Evolutionary conservation across 345 rosid species (phyloP).

Genomic region (Punica granatum): DNA sequence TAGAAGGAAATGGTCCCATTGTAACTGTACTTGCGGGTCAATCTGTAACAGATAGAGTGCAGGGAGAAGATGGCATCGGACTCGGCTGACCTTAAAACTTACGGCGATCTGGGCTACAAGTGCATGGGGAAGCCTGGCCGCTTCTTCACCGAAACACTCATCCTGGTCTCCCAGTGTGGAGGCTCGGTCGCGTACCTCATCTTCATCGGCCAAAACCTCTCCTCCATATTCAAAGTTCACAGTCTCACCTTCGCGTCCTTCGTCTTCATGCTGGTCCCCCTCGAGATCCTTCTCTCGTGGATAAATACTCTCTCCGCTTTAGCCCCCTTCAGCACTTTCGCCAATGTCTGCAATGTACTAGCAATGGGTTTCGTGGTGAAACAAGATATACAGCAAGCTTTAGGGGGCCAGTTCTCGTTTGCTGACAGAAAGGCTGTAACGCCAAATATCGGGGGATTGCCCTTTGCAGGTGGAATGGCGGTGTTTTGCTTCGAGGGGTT

Average conservation of each 20-base stretch:
- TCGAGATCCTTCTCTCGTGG: constrained; percentile 72
- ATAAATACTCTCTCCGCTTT: constrained; percentile 62
- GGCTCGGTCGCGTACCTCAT: constrained; percentile 80
- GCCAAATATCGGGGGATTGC: constrained; percentile 55
- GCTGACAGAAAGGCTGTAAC: constrained; percentile 59
- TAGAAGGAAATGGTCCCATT: not conserved
- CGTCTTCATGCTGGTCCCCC: constrained; percentile 65
- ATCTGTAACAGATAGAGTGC: constrained; percentile 52
- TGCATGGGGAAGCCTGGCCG: constrained; percentile 73
- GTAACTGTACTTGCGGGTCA: not conserved
- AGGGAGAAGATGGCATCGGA: constrained; percentile 55
- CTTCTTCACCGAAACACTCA: constrained; percentile 63
- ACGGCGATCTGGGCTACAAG: constrained; percentile 75
- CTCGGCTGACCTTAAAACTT: constrained; percentile 47
- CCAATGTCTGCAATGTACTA: constrained; percentile 60
- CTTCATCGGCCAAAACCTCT: constrained; percentile 79
- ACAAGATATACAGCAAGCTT: constrained; percentile 48
- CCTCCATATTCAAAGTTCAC: constrained; percentile 41
- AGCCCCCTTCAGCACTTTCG: constrained; percentile 82
- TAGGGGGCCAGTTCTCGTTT: constrained; percentile 59
- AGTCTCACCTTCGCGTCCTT: constrained; percentile 31
- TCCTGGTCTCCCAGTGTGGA: constrained; percentile 74
- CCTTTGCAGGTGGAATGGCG: constrained; percentile 87
- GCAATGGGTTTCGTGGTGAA: constrained; percentile 74
- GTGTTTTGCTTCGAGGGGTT: constrained; percentile 94